Percentiles rank a stretch among this genome's conserved stretches.
phyloP scores from a whole-genome alignment of 306 rosid genomes.

The Sicyos baderoa region DNA sequence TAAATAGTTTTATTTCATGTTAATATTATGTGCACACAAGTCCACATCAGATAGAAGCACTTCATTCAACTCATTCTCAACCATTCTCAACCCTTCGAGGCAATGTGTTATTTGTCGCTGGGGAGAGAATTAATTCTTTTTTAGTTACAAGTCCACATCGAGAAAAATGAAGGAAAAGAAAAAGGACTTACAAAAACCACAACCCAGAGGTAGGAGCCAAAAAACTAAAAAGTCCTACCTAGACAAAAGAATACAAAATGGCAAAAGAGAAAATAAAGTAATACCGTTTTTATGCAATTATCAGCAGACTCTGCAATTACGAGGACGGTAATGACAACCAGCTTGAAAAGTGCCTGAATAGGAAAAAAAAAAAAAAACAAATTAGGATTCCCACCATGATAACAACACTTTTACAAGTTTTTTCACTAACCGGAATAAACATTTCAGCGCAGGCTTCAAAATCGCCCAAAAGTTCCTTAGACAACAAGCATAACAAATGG shows the following conservation, averaged over 20 bases:
- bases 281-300: slow-evolving; percentile 95
- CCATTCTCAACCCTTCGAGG: background rate
- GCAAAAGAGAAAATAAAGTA: slow-evolving; percentile 11
- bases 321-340: slow-evolving; percentile 98
- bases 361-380: slow-evolving; percentile 21
- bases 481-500: slow-evolving; percentile 81
- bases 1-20: background rate
- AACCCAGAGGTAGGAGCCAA: background rate
- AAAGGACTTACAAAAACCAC: background rate
- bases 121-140: background rate
- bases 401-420: background rate
- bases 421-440: slow-evolving; percentile 81
- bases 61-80: background rate
- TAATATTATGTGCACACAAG: background rate
- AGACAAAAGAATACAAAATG: background rate
- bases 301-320: slow-evolving; percentile 99
- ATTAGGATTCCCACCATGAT: slow-evolving; percentile 19
- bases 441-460: slow-evolving; percentile 88
- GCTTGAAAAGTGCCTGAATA: slow-evolving; percentile 95
- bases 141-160: background rate
- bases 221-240: background rate
- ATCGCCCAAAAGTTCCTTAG: slow-evolving; percentile 91
- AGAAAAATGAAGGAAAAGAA: slow-evolving; percentile 4
- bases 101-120: background rate
- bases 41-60: background rate